Percentiles rank a stretch among this genome's conserved stretches.
Conservation (phyloP, 2,329 filamentous ascomycete genomes). For the Phialophora macrospora region DNA sequence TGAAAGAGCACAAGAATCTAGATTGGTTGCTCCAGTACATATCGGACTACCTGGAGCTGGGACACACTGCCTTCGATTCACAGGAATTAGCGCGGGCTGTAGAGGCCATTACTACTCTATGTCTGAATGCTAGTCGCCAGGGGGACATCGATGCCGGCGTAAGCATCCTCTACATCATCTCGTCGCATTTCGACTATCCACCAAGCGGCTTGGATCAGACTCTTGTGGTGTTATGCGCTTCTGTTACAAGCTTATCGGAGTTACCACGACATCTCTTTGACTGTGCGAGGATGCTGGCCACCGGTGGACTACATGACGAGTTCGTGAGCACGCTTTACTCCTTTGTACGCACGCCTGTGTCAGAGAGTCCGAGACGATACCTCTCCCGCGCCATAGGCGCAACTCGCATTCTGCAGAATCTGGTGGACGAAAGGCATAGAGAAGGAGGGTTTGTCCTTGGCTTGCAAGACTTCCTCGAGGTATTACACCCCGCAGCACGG, state of each 20-base stretch:
- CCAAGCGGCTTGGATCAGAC: constrained; percentile 29
- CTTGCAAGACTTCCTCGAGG: constrained; percentile 25
- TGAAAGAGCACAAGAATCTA: constrained; percentile 32
- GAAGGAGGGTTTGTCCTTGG: constrained; percentile 28
- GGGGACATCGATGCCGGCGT: constrained; percentile 35
- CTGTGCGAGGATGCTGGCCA: constrained; percentile 30
- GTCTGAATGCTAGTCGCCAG: constrained; percentile 31
- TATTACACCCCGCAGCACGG: constrained; percentile 30
- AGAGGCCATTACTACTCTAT: constrained; percentile 27
- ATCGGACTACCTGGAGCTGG: constrained; percentile 34
- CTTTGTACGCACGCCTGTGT: constrained; percentile 29
- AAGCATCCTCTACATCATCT: constrained; percentile 31
- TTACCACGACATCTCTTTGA: constrained; percentile 29
- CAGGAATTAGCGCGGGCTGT: constrained; percentile 29
- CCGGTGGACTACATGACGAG: constrained; percentile 24
- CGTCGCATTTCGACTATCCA: constrained; percentile 32
- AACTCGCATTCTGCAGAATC: constrained; percentile 26
- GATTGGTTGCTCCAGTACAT: constrained; percentile 36
- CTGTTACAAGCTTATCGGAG: constrained; percentile 31
- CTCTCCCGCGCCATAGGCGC: constrained; percentile 34
- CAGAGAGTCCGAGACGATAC: constrained; percentile 28
- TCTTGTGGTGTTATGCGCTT: constrained; percentile 35
- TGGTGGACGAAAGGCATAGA: constrained; percentile 25
- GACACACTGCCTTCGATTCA: constrained; percentile 25
- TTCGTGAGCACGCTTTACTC: constrained; percentile 30